Base-by-base conservation (phyloP, 2,329 filamentous ascomycete genomes). In the Fusarium phyllophilum region DNA sequence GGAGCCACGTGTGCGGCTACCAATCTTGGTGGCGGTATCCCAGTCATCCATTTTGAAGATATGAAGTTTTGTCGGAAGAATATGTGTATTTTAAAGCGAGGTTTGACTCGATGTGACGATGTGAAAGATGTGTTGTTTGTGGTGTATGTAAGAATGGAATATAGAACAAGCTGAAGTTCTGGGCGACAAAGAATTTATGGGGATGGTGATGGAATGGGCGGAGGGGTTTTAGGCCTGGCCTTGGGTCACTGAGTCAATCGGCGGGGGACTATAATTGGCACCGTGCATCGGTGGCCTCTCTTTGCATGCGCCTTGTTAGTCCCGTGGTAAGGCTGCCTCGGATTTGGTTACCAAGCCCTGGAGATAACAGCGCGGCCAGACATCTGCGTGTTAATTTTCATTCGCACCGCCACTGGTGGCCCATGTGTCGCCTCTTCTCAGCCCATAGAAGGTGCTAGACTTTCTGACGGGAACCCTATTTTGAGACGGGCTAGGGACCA, bases 11-110 rank as follows among this genome's bases (percentile, higher is more conserved):
- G 89, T 89, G 85, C 93, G 96, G 90, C 91, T 94, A 81, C 96
- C 96, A 82, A 99, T 98, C 89, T 96, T 97, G 85, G 95, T 97
- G 78, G 93, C 91, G 77, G 86, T 84, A 79, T 97, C 93, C 95
- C 96, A 98, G 80, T 97, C 94, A 60, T 82, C 83, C 89, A 93
- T 90, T 59, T 80, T 78, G 60, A 60, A 58, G 62, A 33, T 71
- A 63, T 91, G 90, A 49, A 78, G 84, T 78, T 81, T 63, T 68
- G 74, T 77, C 67, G 45, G 56, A 56, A 61, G 49, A 51, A 33
- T 39, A 41, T 45, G 59, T 58, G 57, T 58, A 59, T 64, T 26
- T 22, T 13, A 24, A 41, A 54, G 63, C 22, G 46, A 26, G 41
- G 38, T 48, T 36, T 29, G 51, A 20, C 41, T 56, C 26, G 51